Percentiles rank a stretch among this genome's conserved stretches.
These are phyloP conservation scores for Elongisporangium anandrum DNA, from an alignment of 352 stramenopile species.

Conservation along the genomic window DNA sequence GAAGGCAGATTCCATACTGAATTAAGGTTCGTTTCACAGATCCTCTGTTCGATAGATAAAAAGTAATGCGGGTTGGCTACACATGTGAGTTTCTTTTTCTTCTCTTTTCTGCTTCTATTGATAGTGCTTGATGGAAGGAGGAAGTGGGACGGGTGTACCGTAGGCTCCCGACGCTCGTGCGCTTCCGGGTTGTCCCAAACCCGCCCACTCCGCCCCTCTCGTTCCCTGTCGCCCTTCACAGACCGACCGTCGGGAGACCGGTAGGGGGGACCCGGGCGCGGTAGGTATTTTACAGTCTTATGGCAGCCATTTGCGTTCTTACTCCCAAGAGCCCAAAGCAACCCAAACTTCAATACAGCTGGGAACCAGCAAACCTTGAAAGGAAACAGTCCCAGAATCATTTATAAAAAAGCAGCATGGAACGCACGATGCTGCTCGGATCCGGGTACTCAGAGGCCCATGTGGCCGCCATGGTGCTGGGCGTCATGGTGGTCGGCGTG, in stretches of 20 bases:
- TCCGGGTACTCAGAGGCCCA: constrained; percentile 41
- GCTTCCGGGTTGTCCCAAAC: not conserved
- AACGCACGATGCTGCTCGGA: constrained; percentile 9
- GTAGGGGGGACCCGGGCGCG: not conserved
- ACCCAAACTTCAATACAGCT: not conserved
- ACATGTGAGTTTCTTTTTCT: not conserved
- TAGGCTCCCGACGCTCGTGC: not conserved
- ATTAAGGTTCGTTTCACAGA: not conserved
- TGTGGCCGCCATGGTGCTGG: constrained; percentile 49
- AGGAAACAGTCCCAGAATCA: not conserved
- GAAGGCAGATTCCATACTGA: not conserved
- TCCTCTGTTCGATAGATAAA: not conserved
- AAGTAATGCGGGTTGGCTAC: not conserved
- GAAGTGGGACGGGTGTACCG: not conserved
- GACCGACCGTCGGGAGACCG: no score
- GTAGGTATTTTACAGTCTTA: not conserved
- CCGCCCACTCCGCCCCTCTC: not conserved
- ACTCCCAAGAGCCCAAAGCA: not conserved
- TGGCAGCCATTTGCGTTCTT: not conserved
- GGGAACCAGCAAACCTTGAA: not conserved
- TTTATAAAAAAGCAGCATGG: not conserved
- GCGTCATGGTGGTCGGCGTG: constrained; percentile 43
- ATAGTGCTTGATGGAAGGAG: not conserved
- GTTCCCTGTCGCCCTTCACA: not conserved
- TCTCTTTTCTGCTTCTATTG: not conserved